phyloP scores from a whole-genome alignment of 2,329 filamentous ascomycete genomes.

The Fusarium sarcochroum region DNA sequence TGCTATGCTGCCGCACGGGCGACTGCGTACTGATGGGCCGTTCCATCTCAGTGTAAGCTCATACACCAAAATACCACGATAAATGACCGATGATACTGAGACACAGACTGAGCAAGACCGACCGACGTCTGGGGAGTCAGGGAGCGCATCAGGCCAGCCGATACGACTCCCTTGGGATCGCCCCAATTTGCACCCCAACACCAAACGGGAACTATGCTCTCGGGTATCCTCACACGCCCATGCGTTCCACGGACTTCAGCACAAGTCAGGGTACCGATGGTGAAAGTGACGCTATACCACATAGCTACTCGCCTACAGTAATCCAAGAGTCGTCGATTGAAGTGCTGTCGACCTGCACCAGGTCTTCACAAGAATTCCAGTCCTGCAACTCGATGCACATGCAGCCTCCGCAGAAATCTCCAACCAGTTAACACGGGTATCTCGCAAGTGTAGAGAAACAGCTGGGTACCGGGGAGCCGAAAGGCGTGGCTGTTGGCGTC shows the following conservation, averaged over 20 bases:
- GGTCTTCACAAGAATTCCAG: constrained; percentile 39
- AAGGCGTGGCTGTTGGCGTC: constrained; percentile 2
- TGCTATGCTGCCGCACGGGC: too few relatives aligned
- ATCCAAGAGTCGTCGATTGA: constrained; percentile 28
- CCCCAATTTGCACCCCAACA: constrained; percentile 47
- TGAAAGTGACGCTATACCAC: constrained; percentile 38
- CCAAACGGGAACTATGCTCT: constrained; percentile 40
- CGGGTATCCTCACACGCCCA: constrained; percentile 35
- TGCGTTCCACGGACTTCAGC: constrained; percentile 34
- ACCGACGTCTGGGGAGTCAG: too few relatives aligned
- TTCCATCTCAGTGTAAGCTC: too few relatives aligned
- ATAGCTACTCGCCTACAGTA: constrained; percentile 22
- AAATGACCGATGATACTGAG: too few relatives aligned
- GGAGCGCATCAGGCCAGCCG: too few relatives aligned
- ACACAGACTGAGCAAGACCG: too few relatives aligned
- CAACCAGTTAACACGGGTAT: constrained; percentile 12
- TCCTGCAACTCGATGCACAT: constrained; percentile 33
- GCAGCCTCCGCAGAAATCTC: constrained; percentile 21
- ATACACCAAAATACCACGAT: too few relatives aligned
- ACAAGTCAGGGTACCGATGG: constrained; percentile 34
- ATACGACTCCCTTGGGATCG: too few relatives aligned
- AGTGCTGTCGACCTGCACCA: constrained; percentile 34
- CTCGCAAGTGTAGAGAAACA: constrained; percentile 27
- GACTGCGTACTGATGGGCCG: too few relatives aligned
- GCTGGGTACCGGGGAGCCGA: constrained; percentile 16